These are phyloP conservation scores for Stereocaulon alpinum DNA, from an alignment of 495 filamentous ascomycete genomes.

Conservation along the genomic window DNA sequence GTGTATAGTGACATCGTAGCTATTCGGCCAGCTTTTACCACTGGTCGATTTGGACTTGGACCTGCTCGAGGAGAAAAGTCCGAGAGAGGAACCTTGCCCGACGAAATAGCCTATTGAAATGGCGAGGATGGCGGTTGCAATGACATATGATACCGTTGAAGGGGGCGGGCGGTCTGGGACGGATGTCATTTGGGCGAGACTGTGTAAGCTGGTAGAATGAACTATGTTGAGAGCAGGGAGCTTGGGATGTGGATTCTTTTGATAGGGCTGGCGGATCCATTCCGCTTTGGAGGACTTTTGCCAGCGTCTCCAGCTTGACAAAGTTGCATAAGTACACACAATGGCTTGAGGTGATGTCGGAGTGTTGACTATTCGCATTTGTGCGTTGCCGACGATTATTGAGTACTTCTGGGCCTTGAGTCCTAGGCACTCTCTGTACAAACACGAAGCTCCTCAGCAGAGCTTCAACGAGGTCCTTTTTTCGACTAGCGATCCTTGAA, in stretches of 20 bases:
- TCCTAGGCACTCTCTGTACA: too few species aligned
- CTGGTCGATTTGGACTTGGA: conserved; percentile 7
- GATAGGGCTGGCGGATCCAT: neutral
- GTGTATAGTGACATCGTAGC: conserved; percentile 42
- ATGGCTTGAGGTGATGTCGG: too few species aligned
- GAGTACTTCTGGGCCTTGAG: neutral
- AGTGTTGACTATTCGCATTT: too few species aligned
- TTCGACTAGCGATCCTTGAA: conserved; percentile 11
- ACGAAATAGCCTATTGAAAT: conserved; percentile 58
- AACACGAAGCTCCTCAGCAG: neutral
- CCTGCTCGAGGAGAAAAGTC: conserved; percentile 29
- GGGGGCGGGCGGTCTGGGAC: conserved; percentile 32
- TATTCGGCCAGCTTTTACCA: conserved; percentile 38
- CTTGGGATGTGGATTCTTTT: neutral
- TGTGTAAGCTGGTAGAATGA: conserved; percentile 32
- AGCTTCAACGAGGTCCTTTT: neutral
- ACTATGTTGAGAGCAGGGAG: conserved; percentile 11
- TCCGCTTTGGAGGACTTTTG: neutral
- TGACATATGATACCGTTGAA: conserved; percentile 41
- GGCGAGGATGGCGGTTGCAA: conserved; percentile 55
- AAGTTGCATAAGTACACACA: neutral
- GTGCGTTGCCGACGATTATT: too few species aligned
- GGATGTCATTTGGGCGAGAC: conserved; percentile 19
- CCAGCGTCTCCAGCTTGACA: neutral
- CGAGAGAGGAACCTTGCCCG: conserved; percentile 41